Evolutionary conservation across 352 stramenopile species (phyloP).

Genomic region (Phytophthora uliginosa): DNA sequence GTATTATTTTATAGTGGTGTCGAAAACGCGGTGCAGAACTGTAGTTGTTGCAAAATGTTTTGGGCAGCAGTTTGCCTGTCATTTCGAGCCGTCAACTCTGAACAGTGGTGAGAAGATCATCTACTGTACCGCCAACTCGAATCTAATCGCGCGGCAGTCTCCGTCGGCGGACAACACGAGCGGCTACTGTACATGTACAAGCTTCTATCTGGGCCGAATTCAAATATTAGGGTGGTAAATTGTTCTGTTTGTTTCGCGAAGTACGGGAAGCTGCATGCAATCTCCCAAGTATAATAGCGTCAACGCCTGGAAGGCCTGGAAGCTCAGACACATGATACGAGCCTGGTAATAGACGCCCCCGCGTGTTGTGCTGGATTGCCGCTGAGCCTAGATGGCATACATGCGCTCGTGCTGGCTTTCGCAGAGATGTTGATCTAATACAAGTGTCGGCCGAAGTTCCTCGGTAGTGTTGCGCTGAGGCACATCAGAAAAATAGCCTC

Average conservation of each 20-base stretch:
- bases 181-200: neutral
- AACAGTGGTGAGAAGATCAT: neutral
- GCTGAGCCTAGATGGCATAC: neutral
- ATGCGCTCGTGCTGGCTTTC: neutral
- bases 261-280: no score
- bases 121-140: neutral
- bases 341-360: neutral
- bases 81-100: neutral
- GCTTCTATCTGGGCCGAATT: neutral
- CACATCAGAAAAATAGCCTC: neutral
- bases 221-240: neutral
- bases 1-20: no score
- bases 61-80: neutral
- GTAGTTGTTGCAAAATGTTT: neutral
- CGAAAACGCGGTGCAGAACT: no score
- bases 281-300: neutral
- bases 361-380: neutral
- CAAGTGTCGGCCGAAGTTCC: neutral
- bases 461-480: conserved; percentile 2
- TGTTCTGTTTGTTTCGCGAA: neutral
- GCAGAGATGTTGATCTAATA: neutral
- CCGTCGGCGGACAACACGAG: neutral
- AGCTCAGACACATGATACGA: neutral
- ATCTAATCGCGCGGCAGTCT: neutral
- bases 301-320: neutral